Conservation (phyloP, 352 stramenopile species). For the Pelagophyceae sp. region DNA sequence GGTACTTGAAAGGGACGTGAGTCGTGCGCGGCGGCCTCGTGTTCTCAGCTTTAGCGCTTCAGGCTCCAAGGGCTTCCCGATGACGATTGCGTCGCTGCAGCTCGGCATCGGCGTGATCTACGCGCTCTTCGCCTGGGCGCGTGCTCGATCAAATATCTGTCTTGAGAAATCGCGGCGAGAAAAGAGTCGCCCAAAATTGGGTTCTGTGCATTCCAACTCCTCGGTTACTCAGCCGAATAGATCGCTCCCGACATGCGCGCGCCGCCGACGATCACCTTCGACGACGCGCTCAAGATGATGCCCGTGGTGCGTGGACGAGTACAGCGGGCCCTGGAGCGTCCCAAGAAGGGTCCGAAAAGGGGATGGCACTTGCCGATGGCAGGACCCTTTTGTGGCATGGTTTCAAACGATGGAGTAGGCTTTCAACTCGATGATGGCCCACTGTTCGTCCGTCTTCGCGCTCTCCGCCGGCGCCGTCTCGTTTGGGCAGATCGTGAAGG, state of each 20-base stretch:
- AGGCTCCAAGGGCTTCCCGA: conserved; percentile 44
- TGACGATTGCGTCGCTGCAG: conserved; percentile 60
- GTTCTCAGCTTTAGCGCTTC: too few species aligned
- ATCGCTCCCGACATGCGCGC: conserved; percentile 51
- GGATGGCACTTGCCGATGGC: too few species aligned
- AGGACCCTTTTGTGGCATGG: too few species aligned
- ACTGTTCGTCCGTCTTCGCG: conserved; percentile 59
- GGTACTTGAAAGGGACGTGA: too few species aligned
- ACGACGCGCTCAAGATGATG: conserved; percentile 62
- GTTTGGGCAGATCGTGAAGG: conserved; percentile 68
- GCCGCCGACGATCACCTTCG: conserved; percentile 39
- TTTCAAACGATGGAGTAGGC: too few species aligned
- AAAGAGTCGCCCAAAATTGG: not conserved
- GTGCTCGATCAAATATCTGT: not conserved
- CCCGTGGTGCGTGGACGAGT: too few species aligned
- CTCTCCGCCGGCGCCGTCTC: conserved; percentile 55
- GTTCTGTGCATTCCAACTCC: too few species aligned
- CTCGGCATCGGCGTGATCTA: conserved; percentile 58
- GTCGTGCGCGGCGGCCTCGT: too few species aligned
- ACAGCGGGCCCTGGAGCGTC: too few species aligned
- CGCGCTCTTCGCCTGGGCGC: conserved; percentile 58
- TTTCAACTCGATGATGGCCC: conserved; percentile 60
- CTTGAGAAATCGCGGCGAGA: not conserved
- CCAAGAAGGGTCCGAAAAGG: too few species aligned
- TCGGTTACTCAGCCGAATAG: too few species aligned